Evolutionary conservation across 2,329 filamentous ascomycete species (phyloP).

Genomic region (Pseudogymnoascus sp.): DNA sequence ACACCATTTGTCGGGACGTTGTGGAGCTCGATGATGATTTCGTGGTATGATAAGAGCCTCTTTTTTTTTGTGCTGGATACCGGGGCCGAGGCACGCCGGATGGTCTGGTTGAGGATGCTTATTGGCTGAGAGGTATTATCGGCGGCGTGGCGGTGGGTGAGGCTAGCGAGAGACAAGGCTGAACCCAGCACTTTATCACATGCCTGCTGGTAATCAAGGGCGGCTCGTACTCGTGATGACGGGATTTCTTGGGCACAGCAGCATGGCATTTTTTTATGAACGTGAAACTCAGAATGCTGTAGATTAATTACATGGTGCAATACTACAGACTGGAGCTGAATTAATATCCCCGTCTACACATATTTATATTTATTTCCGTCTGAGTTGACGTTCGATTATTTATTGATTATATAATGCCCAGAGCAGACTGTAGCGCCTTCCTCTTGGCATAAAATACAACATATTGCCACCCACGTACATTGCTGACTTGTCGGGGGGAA

Average conservation of each 20-base stretch:
- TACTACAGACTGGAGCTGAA: neutral
- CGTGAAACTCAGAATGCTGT: neutral
- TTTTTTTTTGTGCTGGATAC: slow-evolving; percentile 4
- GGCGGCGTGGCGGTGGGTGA: neutral
- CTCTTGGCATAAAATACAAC: neutral
- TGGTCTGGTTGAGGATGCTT: neutral
- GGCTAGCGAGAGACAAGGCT: neutral
- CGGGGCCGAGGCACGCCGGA: neutral
- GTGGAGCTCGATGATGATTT: slow-evolving; percentile 5
- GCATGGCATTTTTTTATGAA: neutral
- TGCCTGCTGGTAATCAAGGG: neutral
- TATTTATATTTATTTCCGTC: neutral
- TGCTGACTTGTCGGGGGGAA: neutral
- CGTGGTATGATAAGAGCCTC: slow-evolving; percentile 7
- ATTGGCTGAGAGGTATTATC: neutral
- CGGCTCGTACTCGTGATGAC: neutral
- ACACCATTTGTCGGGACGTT: neutral
- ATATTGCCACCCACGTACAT: neutral
- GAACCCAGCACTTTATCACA: neutral
- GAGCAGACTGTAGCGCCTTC: neutral
- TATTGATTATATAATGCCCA: neutral
- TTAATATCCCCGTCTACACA: neutral
- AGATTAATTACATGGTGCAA: no score
- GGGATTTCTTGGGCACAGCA: neutral
- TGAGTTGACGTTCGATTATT: neutral